A percentile compares a stretch with the other conserved stretches of the same genome.
Conservation (phyloP, 192 early-diverging fungal species). For the Cetraspora pellucida region DNA sequence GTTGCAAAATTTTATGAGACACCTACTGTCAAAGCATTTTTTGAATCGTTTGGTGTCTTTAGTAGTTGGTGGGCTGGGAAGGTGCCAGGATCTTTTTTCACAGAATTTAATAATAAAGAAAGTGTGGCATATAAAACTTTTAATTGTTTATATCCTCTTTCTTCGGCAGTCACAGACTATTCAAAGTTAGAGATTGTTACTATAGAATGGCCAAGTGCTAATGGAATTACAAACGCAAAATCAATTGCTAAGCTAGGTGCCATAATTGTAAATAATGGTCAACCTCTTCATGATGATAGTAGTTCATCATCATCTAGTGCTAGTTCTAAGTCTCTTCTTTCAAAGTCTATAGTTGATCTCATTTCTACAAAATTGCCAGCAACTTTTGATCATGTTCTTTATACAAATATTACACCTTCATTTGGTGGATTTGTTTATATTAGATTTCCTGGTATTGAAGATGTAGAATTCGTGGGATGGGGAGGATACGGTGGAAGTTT, state of each 20-base stretch:
- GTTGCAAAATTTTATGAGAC: too few relatives aligned
- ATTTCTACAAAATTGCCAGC: constrained; percentile 31
- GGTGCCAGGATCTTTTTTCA: too few relatives aligned
- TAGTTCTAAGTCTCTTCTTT: constrained; percentile 20
- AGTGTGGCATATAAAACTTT: too few relatives aligned
- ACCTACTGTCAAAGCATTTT: too few relatives aligned
- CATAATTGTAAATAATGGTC: constrained; percentile 62
- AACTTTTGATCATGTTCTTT: constrained; percentile 35
- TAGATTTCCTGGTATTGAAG: constrained; percentile 25
- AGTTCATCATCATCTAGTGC: not conserved
- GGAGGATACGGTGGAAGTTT: constrained; percentile 65
- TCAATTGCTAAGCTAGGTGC: constrained; percentile 62
- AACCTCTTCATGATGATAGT: constrained; percentile 24
- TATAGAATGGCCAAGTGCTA: constrained; percentile 50
- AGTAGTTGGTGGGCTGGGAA: too few relatives aligned
- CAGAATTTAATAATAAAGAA: too few relatives aligned
- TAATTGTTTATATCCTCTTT: too few relatives aligned
- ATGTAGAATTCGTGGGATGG: constrained; percentile 58
- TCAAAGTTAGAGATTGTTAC: not conserved
- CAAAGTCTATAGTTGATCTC: constrained; percentile 34
- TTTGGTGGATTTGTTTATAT: constrained; percentile 49
- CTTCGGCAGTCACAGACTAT: too few relatives aligned
- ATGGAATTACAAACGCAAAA: constrained; percentile 60
- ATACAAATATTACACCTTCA: constrained; percentile 33
- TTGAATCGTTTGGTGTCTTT: too few relatives aligned